A percentile compares a stretch with the other conserved stretches of the same genome.
phyloP scores from a whole-genome alignment of 345 rosid genomes.

The Rhodomyrtus tomentosa region DNA sequence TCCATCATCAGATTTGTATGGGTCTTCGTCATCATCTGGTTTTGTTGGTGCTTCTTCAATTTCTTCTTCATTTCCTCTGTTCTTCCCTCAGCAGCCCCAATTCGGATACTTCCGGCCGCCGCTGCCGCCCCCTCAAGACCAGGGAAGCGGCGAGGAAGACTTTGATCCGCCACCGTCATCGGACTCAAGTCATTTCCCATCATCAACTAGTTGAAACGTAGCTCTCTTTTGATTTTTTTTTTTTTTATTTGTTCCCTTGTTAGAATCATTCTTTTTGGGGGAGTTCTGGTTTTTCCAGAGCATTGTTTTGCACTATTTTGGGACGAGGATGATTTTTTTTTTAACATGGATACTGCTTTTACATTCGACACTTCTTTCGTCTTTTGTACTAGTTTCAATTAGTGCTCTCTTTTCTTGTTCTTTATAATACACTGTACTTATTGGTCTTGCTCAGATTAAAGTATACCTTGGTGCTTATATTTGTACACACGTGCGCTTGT shows the following conservation, averaged over 20 bases:
- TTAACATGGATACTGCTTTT: background rate
- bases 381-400: background rate
- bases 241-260: background rate
- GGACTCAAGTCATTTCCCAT: conserved; percentile 19
- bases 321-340: background rate
- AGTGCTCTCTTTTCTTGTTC: background rate
- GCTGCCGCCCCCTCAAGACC: conserved; percentile 4
- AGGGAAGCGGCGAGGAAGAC: conserved; percentile 13
- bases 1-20: conserved; percentile 7
- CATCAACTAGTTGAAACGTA: conserved; percentile 11
- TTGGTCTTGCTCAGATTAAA: background rate
- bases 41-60: conserved; percentile 6
- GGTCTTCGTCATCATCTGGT: background rate
- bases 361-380: background rate
- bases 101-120: conserved; percentile 9
- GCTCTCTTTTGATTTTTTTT: background rate
- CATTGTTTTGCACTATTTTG: background rate
- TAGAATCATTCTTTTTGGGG: background rate
- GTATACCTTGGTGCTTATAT: background rate
- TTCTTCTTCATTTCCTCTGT: conserved; percentile 37
- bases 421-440: background rate
- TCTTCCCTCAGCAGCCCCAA: conserved; percentile 25
- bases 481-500: background rate
- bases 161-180: conserved; percentile 20
- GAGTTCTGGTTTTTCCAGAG: background rate